Percentiles rank a stretch among this genome's conserved stretches.
Evolutionary conservation across 2,329 filamentous ascomycete genomes (phyloP).

Genomic region (Coniochaeta ligniaria): DNA sequence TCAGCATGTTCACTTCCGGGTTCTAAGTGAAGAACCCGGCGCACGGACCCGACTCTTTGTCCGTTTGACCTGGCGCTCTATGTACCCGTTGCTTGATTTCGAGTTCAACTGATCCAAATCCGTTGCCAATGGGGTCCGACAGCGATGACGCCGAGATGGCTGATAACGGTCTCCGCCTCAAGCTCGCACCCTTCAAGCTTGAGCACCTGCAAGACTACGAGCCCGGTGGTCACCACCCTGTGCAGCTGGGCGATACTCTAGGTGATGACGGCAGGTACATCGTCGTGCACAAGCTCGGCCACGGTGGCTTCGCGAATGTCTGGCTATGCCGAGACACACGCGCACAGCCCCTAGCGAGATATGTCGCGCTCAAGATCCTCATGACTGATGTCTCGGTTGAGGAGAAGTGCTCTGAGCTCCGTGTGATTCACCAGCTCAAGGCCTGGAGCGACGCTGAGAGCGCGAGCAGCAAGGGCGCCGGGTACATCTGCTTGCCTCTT

Average conservation of each 20-base stretch:
- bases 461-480: background rate
- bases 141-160: background rate
- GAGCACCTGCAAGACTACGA: slow-evolving; percentile 7
- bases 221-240: slow-evolving; percentile 14
- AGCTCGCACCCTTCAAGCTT: background rate
- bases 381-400: background rate
- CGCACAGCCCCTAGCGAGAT: background rate
- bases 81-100: no score
- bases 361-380: slow-evolving; percentile 8
- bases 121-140: background rate
- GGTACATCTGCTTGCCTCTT: slow-evolving; percentile 6
- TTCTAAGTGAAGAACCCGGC: no score
- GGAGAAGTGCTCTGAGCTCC: slow-evolving; percentile 1
- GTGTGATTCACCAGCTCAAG: slow-evolving; percentile 4
- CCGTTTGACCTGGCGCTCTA: no score
- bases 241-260: slow-evolving; percentile 13
- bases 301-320: slow-evolving; percentile 14
- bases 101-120: no score
- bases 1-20: no score
- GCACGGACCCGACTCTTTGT: no score
- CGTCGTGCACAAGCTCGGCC: slow-evolving; percentile 16
- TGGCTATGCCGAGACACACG: slow-evolving; percentile 14
- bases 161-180: background rate
- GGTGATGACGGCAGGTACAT: slow-evolving; percentile 9
- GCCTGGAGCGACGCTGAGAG: background rate